These are phyloP conservation scores for Hypseocharis bilobata DNA, from an alignment of 441 rosid species.

Conservation along the genomic window DNA sequence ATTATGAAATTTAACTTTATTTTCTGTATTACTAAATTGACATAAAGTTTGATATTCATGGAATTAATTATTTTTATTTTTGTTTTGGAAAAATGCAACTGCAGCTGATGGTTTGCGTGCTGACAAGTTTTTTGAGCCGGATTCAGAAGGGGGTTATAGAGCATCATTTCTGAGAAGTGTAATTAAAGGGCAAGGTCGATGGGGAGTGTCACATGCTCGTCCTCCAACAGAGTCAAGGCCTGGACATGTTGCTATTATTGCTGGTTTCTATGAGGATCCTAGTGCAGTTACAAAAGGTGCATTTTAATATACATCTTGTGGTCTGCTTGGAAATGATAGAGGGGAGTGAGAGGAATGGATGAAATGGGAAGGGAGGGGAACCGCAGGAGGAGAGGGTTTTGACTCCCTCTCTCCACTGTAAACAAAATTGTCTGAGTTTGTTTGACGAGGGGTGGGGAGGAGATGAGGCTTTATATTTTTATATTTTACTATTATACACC, in stretches of 20 bases:
- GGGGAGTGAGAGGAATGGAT: background rate
- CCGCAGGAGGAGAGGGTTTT: too few species aligned
- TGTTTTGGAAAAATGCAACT: conserved; percentile 11
- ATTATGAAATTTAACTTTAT: too few species aligned
- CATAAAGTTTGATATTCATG: too few species aligned
- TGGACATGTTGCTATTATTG: conserved; percentile 87
- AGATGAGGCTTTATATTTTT: too few species aligned
- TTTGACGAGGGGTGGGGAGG: too few species aligned
- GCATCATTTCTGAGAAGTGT: conserved; percentile 82
- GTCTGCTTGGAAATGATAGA: background rate
- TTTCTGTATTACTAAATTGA: too few species aligned
- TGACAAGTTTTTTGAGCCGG: conserved; percentile 91
- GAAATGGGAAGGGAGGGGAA: background rate
- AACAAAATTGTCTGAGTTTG: too few species aligned
- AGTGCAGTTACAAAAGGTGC: conserved; percentile 93
- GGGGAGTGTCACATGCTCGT: conserved; percentile 99
- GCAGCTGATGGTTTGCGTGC: conserved; percentile 96
- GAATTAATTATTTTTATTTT: background rate
- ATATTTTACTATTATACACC: too few species aligned
- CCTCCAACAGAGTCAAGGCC: conserved; percentile 98
- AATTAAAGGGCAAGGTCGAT: conserved; percentile 65
- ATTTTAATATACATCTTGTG: background rate
- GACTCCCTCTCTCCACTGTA: too few species aligned
- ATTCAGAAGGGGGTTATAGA: conserved; percentile 55
- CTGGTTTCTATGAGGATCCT: conserved; percentile 96